Evolutionary conservation across 2,329 filamentous ascomycete genomes (phyloP), one percentile per base, ranked within the genome.

Genomic region (Blastomyces parvus): DNA sequence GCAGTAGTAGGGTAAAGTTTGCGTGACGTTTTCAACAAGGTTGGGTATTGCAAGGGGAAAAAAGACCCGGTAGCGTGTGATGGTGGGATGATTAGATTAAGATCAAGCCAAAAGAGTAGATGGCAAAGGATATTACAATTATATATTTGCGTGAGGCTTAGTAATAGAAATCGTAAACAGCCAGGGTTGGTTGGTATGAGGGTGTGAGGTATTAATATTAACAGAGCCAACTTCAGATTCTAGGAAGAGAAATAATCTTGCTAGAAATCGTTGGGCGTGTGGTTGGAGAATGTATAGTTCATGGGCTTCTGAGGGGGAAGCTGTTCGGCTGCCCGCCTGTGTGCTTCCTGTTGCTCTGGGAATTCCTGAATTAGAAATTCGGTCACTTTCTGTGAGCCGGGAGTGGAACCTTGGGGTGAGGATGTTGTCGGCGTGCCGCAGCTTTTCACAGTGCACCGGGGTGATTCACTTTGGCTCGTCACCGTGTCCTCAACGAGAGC

Each of bases 291-390:
- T 13, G 75, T 76, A 65, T 78, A 80, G 56, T 70, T 74, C 67
- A 77, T 78, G 7, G 75, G 74, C 67, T 74, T 74, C 63, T 78
- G 75, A 27, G 72, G 72, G 36, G 73, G 68, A 59, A 79, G 69
- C 63, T 78, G 76, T 62, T 79, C 74, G n/a, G 77, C 73, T 55
- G 74, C 72, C 64, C 74, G 75, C 27, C 74, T 74, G 65, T 78
- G 75, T n/a, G 73, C 73, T 66, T 77, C 72, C 62, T 76, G 74
- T 64, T 80, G 77, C 64, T 78, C 72, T 14, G 76, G 73, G 64
- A 77, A 80, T 64, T 79, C 77, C 59, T 77, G 75, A 59, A 79
- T 78, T 63, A 73, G 71, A 65, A 79, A 79, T 65, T 79, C 75
- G 0, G 73, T 72, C 46, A 68, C 69, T 68, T 75, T 75, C 52